Conservation (phyloP, 2,329 filamentous ascomycete genomes). For the Exophiala aquamarina region DNA sequence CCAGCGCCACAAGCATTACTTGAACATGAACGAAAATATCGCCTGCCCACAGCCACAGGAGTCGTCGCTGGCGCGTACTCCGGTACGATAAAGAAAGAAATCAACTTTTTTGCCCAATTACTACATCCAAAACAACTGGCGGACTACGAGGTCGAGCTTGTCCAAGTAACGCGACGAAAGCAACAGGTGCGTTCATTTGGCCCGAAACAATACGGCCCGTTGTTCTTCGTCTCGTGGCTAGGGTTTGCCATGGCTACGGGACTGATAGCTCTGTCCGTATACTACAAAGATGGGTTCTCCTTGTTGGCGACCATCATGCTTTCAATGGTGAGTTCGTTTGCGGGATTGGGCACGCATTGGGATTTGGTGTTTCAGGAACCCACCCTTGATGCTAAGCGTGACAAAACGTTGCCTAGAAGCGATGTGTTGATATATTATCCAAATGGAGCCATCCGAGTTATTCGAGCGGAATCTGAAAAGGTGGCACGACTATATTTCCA, state of each 20-base stretch:
- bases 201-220: slow-evolving; percentile 13
- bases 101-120: slow-evolving; percentile 64
- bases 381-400: slow-evolving; percentile 37
- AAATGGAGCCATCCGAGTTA: slow-evolving; percentile 59
- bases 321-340: slow-evolving; percentile 53
- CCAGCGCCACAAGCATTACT: slow-evolving; percentile 64
- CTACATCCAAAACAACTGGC: slow-evolving; percentile 49
- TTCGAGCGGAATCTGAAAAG: slow-evolving; percentile 60
- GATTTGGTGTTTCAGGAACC: slow-evolving; percentile 53
- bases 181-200: slow-evolving; percentile 11
- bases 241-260: slow-evolving; percentile 56
- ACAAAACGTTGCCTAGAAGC: slow-evolving; percentile 48
- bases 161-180: slow-evolving; percentile 35
- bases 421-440: slow-evolving; percentile 64
- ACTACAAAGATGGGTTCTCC: slow-evolving; percentile 56
- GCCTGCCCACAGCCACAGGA: slow-evolving; percentile 57
- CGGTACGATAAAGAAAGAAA: slow-evolving; percentile 54
- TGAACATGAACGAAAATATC: slow-evolving; percentile 54
- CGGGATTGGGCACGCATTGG: slow-evolving; percentile 61
- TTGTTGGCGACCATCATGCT: slow-evolving; percentile 54
- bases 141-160: slow-evolving; percentile 41
- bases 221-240: slow-evolving; percentile 23
- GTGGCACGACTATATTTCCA: slow-evolving; percentile 63
- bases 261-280: slow-evolving; percentile 52
- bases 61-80: slow-evolving; percentile 60